Evolutionary conservation across 2,329 filamentous ascomycete species (phyloP), one percentile per base, ranked within the genome.

Genomic region (Exophiala dermatitidis): DNA sequence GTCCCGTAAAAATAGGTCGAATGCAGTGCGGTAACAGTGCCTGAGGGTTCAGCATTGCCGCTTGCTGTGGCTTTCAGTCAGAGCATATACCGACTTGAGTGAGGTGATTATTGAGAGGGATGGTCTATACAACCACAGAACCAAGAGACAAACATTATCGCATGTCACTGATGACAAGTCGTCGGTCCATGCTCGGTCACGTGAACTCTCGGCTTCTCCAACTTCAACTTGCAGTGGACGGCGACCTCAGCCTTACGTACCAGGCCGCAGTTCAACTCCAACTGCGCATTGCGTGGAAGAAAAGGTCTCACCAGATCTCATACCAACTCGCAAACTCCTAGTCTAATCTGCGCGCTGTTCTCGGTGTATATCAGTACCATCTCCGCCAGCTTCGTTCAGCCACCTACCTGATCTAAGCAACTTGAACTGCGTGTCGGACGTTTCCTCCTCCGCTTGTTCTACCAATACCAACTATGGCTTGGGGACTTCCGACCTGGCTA

Each of bases 401-500:
- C 19, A 19, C 19, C 19, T 19, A 19, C 19, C 19, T 19, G 19
- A 19, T 19, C 19, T 19, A 19, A 19, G 19, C 19, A 19, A 19
- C 19, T 2, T 19, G 19, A 19, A 1, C 19, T 19, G 19, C 19
- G 19, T 19, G 19, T 19, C 19, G 19, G 19, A 45, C 29, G 32
- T 32, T 29, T 28, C 3, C 12, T 36, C 44, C 30, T 44, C 34
- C 31, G 28, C 42, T 33, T 19, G 28, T 36, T 28, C 44, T n/a
- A 4, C 28, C 12, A 9, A 3, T 26, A 3, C 6, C 45, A 41
- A 50, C 28, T 12, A 62, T 63, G 60, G 58, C 42, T 33, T 63
- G 57, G 50, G 57, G 59, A 19, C 54, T 63, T n/a, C 61, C 61
- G 6, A 58, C 57, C 40, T 62, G 60, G 61, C 52, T 63, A 10